Evolutionary conservation across 345 rosid genomes (phyloP).

Genomic region (Pistacia integerrima): DNA sequence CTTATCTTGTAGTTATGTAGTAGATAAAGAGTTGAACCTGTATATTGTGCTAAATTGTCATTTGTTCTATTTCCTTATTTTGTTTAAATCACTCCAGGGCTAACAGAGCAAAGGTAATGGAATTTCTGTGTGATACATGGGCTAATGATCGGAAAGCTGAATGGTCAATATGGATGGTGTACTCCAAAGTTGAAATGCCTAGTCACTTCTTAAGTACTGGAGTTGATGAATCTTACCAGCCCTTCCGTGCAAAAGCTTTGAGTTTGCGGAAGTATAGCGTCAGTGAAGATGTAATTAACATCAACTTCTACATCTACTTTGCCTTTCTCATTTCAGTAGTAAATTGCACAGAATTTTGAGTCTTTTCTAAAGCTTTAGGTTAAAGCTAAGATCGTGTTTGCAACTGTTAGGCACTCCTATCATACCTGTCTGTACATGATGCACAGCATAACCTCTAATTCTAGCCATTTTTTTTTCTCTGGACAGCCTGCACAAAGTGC

Average conservation of each 20-base stretch:
- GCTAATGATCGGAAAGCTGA: constrained; percentile 80
- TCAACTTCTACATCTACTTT: neutral
- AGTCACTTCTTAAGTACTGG: constrained; percentile 74
- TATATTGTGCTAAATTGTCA: neutral
- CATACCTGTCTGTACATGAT: neutral
- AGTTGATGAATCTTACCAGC: constrained; percentile 57
- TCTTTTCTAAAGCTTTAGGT: neutral
- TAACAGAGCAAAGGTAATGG: constrained; percentile 60
- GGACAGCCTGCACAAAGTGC: constrained; percentile 82
- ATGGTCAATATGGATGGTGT: constrained; percentile 99
- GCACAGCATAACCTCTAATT: constrained; percentile 14
- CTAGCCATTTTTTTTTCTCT: constrained; percentile 13
- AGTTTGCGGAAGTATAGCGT: constrained; percentile 63
- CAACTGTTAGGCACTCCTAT: neutral
- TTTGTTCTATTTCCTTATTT: constrained; percentile 10
- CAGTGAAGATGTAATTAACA: constrained; percentile 58
- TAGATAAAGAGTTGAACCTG: constrained; percentile 2
- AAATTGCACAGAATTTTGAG: neutral
- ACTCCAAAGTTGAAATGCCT: constrained; percentile 94
- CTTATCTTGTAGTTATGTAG: neutral
- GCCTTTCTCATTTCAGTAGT: neutral
- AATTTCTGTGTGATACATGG: constrained; percentile 72
- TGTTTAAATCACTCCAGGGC: constrained; percentile 47
- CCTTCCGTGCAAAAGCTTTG: constrained; percentile 56
- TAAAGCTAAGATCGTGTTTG: neutral